Evolutionary conservation across 257 asterid genomes (phyloP).

Genomic region (Echium plantagineum): DNA sequence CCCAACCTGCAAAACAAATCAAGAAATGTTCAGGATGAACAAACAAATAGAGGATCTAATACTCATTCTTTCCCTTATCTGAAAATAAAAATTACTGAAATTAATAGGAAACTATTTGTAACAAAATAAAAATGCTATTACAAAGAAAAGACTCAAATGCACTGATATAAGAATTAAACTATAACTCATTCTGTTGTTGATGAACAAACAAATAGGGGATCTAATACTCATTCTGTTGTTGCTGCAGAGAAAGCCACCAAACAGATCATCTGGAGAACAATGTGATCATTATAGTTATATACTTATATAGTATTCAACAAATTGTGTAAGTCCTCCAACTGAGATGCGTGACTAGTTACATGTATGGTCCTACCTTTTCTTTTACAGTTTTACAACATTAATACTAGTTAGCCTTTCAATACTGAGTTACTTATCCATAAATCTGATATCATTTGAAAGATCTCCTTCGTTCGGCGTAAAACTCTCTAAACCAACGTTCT

Average conservation of each 20-base stretch:
- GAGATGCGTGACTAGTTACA: too few species aligned
- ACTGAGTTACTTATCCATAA: not conserved
- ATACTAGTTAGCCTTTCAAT: not conserved
- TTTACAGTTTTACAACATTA: too few species aligned
- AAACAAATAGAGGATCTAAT: too few species aligned
- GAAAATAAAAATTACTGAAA: not conserved
- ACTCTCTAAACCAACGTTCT: not conserved
- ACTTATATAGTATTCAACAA: too few species aligned
- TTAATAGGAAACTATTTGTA: not conserved
- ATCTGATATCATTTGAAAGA: not conserved
- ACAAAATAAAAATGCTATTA: not conserved
- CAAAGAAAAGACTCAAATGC: not conserved
- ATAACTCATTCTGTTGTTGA: too few species aligned
- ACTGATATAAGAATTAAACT: too few species aligned
- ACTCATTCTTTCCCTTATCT: not conserved
- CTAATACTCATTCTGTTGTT: not conserved
- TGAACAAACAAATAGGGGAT: too few species aligned
- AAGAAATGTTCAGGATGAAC: not conserved
- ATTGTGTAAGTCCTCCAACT: too few species aligned
- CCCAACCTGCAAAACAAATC: constrained; percentile 43
- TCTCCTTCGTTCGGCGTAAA: not conserved
- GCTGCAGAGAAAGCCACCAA: not conserved
- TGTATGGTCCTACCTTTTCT: not conserved
- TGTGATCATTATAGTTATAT: too few species aligned
- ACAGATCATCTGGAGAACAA: too few species aligned